Base-by-base conservation (phyloP, 2,329 filamentous ascomycete genomes). In the Endocalyx cinctus region DNA sequence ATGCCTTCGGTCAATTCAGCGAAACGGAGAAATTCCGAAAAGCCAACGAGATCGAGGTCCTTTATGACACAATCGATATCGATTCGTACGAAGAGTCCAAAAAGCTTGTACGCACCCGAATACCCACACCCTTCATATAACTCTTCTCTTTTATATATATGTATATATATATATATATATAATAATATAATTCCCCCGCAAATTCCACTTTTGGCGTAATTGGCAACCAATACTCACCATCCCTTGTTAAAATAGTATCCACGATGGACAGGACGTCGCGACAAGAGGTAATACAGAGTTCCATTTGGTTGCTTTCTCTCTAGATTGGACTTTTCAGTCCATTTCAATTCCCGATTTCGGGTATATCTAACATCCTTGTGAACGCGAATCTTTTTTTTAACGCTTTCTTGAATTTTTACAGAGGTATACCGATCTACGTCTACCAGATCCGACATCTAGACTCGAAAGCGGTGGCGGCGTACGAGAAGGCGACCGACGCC, bases 251-350 rank as follows among this genome's bases (percentile, higher is more conserved):
- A n/a, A n/a, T 51, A 89, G 84, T 95, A 95, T 55, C 88, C 89
- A 16, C 87, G 95, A 77, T 96, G 88, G 85, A 94, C 87, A 14
- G 90, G 90, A 35, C 84, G 88, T 45, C 79, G 89, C 47, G 90
- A 96, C 63, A 84, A 79, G 43, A 54, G 63, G 62, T n/a, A n/a
- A n/a, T n/a, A n/a, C n/a, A n/a, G n/a, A n/a, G n/a, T n/a, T n/a
- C n/a, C n/a, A n/a, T n/a, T 63, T 45, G 15, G 51, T 34, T 27
- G 17, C 25, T 5, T 23, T 14, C 8, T 13, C 17, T 10, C 27
- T 17, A n/a, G n/a, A n/a, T n/a, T n/a, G n/a, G n/a, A n/a, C n/a
- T n/a, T n/a, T n/a, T n/a, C n/a, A n/a, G n/a, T n/a, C n/a, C n/a
- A n/a, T n/a, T n/a, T n/a, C n/a, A n/a, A n/a, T n/a, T n/a, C n/a